Base-by-base conservation (phyloP, 768 basidiomycete species). In the Macrocybe gigantea region DNA sequence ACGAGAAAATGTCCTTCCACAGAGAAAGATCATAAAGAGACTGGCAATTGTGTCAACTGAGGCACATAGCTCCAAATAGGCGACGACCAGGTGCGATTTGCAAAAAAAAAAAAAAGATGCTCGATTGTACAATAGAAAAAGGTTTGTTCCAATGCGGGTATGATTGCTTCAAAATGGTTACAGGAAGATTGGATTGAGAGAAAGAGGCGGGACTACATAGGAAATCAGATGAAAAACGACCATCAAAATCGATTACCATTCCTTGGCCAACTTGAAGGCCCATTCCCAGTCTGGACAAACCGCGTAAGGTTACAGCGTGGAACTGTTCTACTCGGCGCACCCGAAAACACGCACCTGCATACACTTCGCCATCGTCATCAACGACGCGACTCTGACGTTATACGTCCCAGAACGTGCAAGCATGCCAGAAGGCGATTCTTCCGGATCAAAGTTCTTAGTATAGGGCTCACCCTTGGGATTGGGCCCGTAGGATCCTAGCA, bases 401-500 rank as follows among this genome's bases (percentile, higher is more conserved):
- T 91, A 96, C 0, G 80, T 67, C 34, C 93, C 93, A 32, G 77
- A 73, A 44, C 95, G 88, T 45, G 91, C 93, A 14, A 96, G 43
- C 71, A 89, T 70, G 10, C 95, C 95, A 38, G 88, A 86, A 1
- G 75, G 80, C 12, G 81, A 78, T 54, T 80, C 77, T 49, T 87
- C 86, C 1, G 82, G 66, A 5, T 83, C 84, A 64, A 93, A 90
- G 57, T 84, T 77, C 67, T 91, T 92, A 55, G 58, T 67, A 59
- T 93, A 87, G 5, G 87, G 61, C 22, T 83, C 73, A 33, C 77
- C 80, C 2, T 71, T 56, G n/a, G 82, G 71, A 48, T 75, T 69
- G 12, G 92, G 89, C 2, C 90, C 88, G 63, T 93, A 96, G 3
- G 91, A 93, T 12, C 95, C 95, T 14, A 97, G 77, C 95, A 98